Percentiles rank a stretch among this genome's conserved stretches.
phyloP scores from a whole-genome alignment of 306 rosid genomes.

The Myrica gale region DNA sequence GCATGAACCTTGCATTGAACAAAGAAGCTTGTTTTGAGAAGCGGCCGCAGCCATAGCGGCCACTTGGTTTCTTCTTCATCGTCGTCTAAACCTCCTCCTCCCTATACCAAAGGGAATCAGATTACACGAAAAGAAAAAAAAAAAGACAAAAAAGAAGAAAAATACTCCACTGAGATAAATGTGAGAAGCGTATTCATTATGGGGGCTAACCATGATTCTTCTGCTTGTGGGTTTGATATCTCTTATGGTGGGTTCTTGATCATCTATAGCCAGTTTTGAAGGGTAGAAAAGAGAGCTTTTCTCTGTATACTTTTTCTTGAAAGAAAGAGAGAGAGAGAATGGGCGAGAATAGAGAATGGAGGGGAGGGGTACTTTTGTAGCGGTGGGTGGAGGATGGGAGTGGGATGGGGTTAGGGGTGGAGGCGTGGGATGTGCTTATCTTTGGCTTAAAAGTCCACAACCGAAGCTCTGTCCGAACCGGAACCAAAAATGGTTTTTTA shows the following conservation, averaged over 20 bases:
- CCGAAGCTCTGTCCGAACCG: slow-evolving; percentile 48
- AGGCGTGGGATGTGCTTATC: slow-evolving; percentile 38
- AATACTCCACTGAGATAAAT: slow-evolving; percentile 15
- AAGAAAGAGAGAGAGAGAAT: slow-evolving; percentile 22
- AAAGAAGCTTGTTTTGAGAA: slow-evolving; percentile 58
- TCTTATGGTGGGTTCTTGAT: slow-evolving; percentile 23
- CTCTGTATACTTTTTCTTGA: slow-evolving; percentile 5
- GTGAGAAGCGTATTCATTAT: slow-evolving; percentile 16
- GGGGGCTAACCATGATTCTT: slow-evolving; percentile 47
- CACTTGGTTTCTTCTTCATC: slow-evolving; percentile 44
- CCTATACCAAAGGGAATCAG: slow-evolving; percentile 29
- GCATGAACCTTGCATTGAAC: slow-evolving; percentile 60
- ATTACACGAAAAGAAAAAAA: slow-evolving; percentile 3
- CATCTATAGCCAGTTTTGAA: slow-evolving; percentile 25
- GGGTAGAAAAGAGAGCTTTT: slow-evolving; percentile 27
- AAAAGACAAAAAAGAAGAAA: background rate
- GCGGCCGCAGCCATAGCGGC: slow-evolving; percentile 65
- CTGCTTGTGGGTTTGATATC: slow-evolving; percentile 31
- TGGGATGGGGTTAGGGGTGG: slow-evolving; percentile 17
- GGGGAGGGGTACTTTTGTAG: slow-evolving; percentile 40
- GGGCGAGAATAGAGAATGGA: background rate
- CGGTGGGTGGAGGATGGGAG: slow-evolving; percentile 42
- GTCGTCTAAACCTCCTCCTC: slow-evolving; percentile 27
- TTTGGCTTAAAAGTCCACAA: slow-evolving; percentile 42
- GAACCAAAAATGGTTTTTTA: slow-evolving; percentile 17